These are phyloP conservation scores for Umbellularia californica DNA, from an alignment of 164 flowering plant species.

Conservation along the genomic window DNA sequence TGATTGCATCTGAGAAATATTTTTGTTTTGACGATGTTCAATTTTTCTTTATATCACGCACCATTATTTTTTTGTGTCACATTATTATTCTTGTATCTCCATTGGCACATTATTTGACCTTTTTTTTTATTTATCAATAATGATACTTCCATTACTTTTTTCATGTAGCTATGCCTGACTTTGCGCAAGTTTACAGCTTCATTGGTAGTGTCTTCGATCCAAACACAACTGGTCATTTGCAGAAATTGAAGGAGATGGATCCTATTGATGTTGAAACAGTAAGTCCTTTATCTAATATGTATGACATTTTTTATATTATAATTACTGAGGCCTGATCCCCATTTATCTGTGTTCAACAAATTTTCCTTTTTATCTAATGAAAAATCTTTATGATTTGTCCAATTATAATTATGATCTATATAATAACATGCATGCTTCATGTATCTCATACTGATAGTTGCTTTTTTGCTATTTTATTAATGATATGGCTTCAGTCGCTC, in stretches of 20 bases:
- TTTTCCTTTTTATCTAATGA: not conserved
- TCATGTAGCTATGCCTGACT: conserved; percentile 73
- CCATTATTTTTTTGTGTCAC: not conserved
- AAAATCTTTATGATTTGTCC: not conserved
- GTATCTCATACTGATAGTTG: not conserved
- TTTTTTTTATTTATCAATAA: conserved; percentile 1
- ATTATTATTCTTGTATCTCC: not conserved
- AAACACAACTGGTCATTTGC: conserved; percentile 58
- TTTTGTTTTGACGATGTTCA: not conserved
- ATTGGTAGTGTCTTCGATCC: conserved; percentile 96
- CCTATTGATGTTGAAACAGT: conserved; percentile 91
- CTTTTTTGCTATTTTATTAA: not conserved
- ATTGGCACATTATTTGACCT: not conserved
- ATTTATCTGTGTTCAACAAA: too few relatives aligned
- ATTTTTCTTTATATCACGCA: not conserved
- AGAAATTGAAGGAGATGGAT: conserved; percentile 94
- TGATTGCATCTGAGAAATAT: too few relatives aligned
- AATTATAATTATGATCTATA: too few relatives aligned
- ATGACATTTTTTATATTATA: not conserved
- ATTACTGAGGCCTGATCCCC: too few relatives aligned
- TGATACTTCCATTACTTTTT: too few relatives aligned
- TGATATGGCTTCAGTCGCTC: not conserved
- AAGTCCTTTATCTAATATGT: conserved; percentile 23
- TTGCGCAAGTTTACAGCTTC: conserved; percentile 84
- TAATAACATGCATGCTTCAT: too few relatives aligned